Conservation (phyloP, 2,329 filamentous ascomycete species). For the Paecilomyces formosus region DNA sequence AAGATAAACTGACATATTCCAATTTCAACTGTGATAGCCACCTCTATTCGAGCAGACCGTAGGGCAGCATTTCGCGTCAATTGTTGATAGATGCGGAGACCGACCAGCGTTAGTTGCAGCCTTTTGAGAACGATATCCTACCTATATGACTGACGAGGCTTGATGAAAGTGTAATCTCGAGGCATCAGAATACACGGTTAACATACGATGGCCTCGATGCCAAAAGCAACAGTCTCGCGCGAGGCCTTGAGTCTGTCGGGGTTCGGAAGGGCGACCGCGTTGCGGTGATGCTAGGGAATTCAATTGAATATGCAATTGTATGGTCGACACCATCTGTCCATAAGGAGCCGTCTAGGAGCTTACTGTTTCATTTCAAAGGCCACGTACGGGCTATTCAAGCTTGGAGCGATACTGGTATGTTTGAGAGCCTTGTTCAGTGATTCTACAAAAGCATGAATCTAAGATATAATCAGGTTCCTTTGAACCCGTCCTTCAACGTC, state of each 20-base stretch:
- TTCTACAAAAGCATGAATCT: constrained; percentile 1
- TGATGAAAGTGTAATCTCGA: constrained; percentile 45
- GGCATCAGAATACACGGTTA: constrained; percentile 55
- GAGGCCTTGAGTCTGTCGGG: constrained; percentile 60
- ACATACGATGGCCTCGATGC: constrained; percentile 71
- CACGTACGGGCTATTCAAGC: constrained; percentile 85
- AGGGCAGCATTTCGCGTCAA: constrained; percentile 37
- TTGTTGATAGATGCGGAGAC: constrained; percentile 38
- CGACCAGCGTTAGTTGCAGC: constrained; percentile 43
- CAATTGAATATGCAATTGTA: constrained; percentile 71
- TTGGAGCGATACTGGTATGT: constrained; percentile 75
- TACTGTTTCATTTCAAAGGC: constrained; percentile 20
- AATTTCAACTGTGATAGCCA: constrained; percentile 20
- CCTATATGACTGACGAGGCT: not conserved
- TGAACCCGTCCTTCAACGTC: constrained; percentile 84
- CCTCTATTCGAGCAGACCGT: constrained; percentile 41
- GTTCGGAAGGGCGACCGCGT: constrained; percentile 78
- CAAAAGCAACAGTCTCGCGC: constrained; percentile 67
- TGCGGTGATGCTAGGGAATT: constrained; percentile 80
- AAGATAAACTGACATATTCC: not conserved
- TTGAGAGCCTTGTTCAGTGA: not conserved
- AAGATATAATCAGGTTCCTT: constrained; percentile 54
- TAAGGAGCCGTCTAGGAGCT: constrained; percentile 4
- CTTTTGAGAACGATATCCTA: not conserved
- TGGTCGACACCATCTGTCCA: constrained; percentile 11